Base-by-base conservation (phyloP, 495 filamentous ascomycete species). In the Aspergillus nanangensis region DNA sequence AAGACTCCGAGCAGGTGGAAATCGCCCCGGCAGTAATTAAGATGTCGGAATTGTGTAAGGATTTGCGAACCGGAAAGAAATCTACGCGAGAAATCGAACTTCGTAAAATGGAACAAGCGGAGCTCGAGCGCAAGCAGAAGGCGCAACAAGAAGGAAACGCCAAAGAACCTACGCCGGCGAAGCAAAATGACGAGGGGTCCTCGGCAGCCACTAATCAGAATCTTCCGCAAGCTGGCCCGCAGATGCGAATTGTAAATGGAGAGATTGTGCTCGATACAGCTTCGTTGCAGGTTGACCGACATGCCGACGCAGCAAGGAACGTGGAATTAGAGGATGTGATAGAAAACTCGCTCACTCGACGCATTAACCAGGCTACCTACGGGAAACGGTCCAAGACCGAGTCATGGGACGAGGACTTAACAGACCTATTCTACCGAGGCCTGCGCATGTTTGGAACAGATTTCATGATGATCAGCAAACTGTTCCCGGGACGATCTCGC, bases 361-460 rank as follows among this genome's bases (percentile, higher is more conserved):
- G 84, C 47, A 75, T 89, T 51, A 98, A 86, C 24, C 81, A 84
- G 11, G 70, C 75, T 10, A 87, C 84, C 10, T 91, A 79, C 57
- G 73, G 87, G 25, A 88, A 87, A 47, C 78, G 77, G 3, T 76
- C 83, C 40, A 83, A 85, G 56, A 77, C 80, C 10, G 77, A 87
- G 44, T 74, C 78, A 3, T 98, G 93, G 93, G 79, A 81, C 38
- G 78, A 81, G 18, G 82, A 83, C 8, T 72, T 82, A 38, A 95
- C 88, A 3, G 87, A 92, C 23, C 66, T 81, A 21, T 97, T 97
- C 66, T 97, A 95, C 60, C 74, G 86, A 15, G 85, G 84, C 0
- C 71, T 98, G 2, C 70, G 78, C 21, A 89, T 87, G 77, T 96
- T 94, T 59, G 94, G 93, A 21, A 96, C 90, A 0, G 90, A 97